Percentiles rank a stretch among this genome's conserved stretches.
Evolutionary conservation across 2,329 filamentous ascomycete species (phyloP).

Genomic region (Volutella citrinella): DNA sequence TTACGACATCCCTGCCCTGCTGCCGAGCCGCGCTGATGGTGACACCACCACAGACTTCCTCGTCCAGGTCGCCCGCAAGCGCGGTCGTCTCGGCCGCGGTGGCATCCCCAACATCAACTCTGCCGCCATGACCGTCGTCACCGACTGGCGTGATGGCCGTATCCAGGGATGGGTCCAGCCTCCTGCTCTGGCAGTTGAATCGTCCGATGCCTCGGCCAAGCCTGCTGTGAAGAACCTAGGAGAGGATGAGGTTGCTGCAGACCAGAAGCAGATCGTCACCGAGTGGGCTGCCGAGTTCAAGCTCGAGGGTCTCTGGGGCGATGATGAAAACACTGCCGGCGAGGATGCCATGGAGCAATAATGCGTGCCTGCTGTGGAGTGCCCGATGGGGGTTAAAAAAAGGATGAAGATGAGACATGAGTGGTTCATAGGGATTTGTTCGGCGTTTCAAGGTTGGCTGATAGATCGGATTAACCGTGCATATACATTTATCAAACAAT

Average conservation of each 20-base stretch:
- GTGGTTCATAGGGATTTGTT: conserved; percentile 27
- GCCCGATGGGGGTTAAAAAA: too few species aligned
- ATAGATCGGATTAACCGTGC: conserved; percentile 27
- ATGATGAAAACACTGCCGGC: conserved; percentile 40
- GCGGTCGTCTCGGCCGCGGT: conserved; percentile 82
- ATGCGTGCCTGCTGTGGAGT: too few species aligned
- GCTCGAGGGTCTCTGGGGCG: conserved; percentile 87
- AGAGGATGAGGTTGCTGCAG: conserved; percentile 48
- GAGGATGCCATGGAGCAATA: conserved; percentile 54
- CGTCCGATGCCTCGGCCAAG: conserved; percentile 26
- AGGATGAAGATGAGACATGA: conserved; percentile 26
- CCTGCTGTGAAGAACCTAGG: conserved; percentile 36
- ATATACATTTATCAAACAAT: conserved; percentile 26
- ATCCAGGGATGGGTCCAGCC: conserved; percentile 90
- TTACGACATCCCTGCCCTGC: conserved; percentile 80
- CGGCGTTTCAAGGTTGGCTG: conserved; percentile 32
- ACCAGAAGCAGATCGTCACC: conserved; percentile 84
- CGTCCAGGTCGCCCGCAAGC: conserved; percentile 90
- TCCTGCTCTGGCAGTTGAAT: conserved; percentile 60
- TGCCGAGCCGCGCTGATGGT: conserved; percentile 61
- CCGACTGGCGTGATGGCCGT: conserved; percentile 93
- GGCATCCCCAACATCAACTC: conserved; percentile 85
- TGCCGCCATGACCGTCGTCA: conserved; percentile 89
- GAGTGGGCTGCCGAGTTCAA: conserved; percentile 96
- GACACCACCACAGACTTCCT: conserved; percentile 88